Evolutionary conservation across 140 eudicot species (phyloP).

Genomic region (Ambrosia hybrid): DNA sequence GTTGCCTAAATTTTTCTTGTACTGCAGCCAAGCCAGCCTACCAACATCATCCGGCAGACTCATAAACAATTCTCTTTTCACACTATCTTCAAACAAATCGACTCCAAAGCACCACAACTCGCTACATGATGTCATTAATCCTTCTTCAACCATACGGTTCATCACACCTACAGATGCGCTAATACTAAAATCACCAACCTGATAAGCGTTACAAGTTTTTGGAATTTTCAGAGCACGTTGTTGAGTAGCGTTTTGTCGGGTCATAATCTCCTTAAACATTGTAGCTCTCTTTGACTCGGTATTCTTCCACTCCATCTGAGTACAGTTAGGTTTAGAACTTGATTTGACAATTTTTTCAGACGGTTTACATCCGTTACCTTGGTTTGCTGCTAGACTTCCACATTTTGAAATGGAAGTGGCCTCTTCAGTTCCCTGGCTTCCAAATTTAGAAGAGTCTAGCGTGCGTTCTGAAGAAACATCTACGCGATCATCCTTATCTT

Average conservation of each 20-base stretch:
- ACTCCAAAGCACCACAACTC: slow-evolving; percentile 22
- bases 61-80: slow-evolving; percentile 18
- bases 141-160: slow-evolving; percentile 26
- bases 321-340: neutral
- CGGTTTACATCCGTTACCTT: slow-evolving; percentile 3
- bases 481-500: slow-evolving; percentile 2
- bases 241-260: slow-evolving; percentile 14
- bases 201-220: neutral
- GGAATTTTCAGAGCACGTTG: neutral
- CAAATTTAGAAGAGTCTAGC: neutral
- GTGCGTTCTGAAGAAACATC: neutral
- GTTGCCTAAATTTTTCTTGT: slow-evolving; percentile 5
- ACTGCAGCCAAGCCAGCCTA: slow-evolving; percentile 24
- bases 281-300: neutral
- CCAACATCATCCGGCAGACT: slow-evolving; percentile 11
- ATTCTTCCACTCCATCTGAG: neutral
- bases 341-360: neutral
- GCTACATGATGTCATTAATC: slow-evolving; percentile 14
- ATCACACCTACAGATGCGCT: slow-evolving; percentile 7
- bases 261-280: neutral
- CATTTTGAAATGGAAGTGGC: neutral
- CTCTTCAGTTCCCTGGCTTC: neutral
- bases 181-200: slow-evolving; percentile 14
- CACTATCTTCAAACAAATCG: slow-evolving; percentile 8
- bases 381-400: neutral